Evolutionary conservation across 140 eudicot species (phyloP), one percentile per base, ranked within the genome.

Genomic region (Anethum foeniculum): DNA sequence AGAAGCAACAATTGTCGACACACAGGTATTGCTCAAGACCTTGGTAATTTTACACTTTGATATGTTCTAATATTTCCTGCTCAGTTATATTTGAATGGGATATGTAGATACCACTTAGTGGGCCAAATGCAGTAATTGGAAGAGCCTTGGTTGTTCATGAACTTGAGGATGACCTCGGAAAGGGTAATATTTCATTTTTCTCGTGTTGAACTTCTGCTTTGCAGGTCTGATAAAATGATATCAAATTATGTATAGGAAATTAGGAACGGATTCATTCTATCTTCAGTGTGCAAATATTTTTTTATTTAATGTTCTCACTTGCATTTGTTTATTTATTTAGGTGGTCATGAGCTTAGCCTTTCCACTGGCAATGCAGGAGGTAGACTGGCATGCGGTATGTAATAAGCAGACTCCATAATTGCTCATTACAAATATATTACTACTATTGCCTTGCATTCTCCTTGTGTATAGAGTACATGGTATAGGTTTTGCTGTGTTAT

Each of bases 291-390:
- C 25, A 74, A 77, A 71, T 8, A 77, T n/a, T 39, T 32, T 16
- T 36, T 1, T 47, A 23, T 34, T 19, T 9, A 23, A 25, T 23
- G 43, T 65, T 81, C 65, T 49, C 68, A 49, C 41, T 27, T 74
- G 36, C 27, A 71, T 85, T 21, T 85, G 72, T 80, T 5, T 77
- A 52, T 84, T 71, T 54, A 7, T 83, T 27, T 84, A 94, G 98
- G 98, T 69, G 97, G 98, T 48, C 98, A 94, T 51, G 98, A 94
- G 71, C 98, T 94, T 78, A 94, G 98, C 86, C 93, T 92, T 74
- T 73, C 90, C 44, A 94, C 98, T 75, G 97, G 98, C 75, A 94
- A 94, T 88, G 98, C 98, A 60, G 98, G 98, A 46, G 98, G 98
- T 49, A 86, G 98, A 80, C 80, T 94, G 82, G 98, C 98, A 62